Evolutionary conservation across 2,329 filamentous ascomycete genomes (phyloP).

Genomic region (Penicillium sp.): DNA sequence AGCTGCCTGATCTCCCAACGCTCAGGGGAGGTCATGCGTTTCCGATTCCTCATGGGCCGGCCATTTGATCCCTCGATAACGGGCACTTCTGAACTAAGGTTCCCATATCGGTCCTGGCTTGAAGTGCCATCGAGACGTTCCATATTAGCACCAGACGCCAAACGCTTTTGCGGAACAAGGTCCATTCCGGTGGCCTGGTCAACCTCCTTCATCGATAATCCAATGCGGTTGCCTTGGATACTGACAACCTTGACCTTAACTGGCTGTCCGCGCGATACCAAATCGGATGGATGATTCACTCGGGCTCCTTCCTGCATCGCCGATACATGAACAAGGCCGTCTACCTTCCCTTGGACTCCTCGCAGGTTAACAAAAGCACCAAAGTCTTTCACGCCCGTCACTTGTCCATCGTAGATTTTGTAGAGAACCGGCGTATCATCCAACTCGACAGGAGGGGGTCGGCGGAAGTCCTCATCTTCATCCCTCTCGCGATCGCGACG

Average conservation of each 20-base stretch:
- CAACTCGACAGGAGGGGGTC: slow-evolving; percentile 70
- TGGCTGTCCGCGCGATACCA: slow-evolving; percentile 76
- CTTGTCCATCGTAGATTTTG: slow-evolving; percentile 88
- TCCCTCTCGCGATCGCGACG: slow-evolving; percentile 42
- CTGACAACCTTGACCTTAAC: slow-evolving; percentile 94
- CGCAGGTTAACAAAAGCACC: slow-evolving; percentile 93
- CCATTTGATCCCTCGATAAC: slow-evolving; percentile 66
- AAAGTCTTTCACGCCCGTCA: slow-evolving; percentile 93
- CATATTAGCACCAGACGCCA: slow-evolving; percentile 90
- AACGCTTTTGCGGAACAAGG: slow-evolving; percentile 72
- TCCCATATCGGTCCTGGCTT: slow-evolving; percentile 60
- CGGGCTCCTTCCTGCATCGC: slow-evolving; percentile 81
- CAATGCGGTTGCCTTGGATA: slow-evolving; percentile 78
- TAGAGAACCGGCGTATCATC: slow-evolving; percentile 79
- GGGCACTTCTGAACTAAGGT: slow-evolving; percentile 58
- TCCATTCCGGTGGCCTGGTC: slow-evolving; percentile 88
- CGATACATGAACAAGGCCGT: slow-evolving; percentile 92
- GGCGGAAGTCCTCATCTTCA: slow-evolving; percentile 61
- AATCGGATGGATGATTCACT: slow-evolving; percentile 88
- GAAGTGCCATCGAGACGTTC: slow-evolving; percentile 69
- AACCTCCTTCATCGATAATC: slow-evolving; percentile 95
- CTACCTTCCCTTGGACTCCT: slow-evolving; percentile 83
- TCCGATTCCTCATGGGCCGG: slow-evolving; percentile 68
- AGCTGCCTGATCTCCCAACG: slow-evolving; percentile 97
- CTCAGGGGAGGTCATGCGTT: slow-evolving; percentile 94